Evolutionary conservation across 139 green algal species (phyloP).

Genomic region (Tetradesmus obliquus): DNA sequence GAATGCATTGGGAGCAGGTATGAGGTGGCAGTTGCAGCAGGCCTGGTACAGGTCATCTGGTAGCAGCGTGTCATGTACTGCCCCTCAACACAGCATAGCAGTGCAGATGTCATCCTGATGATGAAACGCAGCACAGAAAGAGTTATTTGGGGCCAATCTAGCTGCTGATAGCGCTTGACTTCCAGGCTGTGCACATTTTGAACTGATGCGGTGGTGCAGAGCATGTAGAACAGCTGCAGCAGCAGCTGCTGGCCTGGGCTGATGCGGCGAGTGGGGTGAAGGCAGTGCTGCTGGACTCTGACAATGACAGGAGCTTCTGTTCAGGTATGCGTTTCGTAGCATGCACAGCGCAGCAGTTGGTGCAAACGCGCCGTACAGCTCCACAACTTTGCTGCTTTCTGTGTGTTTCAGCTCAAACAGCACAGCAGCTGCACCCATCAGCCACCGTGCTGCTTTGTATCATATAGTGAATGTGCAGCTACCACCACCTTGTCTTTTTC

Average conservation of each 20-base stretch:
- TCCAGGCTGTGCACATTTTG: background rate
- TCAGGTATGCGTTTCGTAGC: slow-evolving; percentile 24
- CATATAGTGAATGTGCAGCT: too few species aligned
- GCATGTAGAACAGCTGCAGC: slow-evolving; percentile 20
- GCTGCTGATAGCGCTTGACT: background rate
- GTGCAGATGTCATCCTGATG: too few species aligned
- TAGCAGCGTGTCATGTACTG: too few species aligned
- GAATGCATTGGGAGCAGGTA: slow-evolving; percentile 33
- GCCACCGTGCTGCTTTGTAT: too few species aligned
- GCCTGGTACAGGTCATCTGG: background rate
- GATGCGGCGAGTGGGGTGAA: background rate
- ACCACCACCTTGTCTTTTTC: too few species aligned
- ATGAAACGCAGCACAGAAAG: too few species aligned
- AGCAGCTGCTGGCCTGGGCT: slow-evolving; percentile 7
- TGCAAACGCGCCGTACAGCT: too few species aligned
- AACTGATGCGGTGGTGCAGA: background rate
- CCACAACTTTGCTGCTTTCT: too few species aligned
- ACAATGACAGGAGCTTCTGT: slow-evolving; percentile 18
- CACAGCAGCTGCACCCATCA: too few species aligned
- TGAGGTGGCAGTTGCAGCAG: background rate
- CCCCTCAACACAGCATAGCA: too few species aligned
- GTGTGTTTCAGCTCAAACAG: too few species aligned
- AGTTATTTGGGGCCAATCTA: background rate
- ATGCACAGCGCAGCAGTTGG: too few species aligned
- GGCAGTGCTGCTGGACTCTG: slow-evolving; percentile 20